A percentile compares a stretch with the other conserved stretches of the same genome.
These are phyloP conservation scores for Pugionium cornutum DNA, from an alignment of 345 rosid genomes.

Conservation along the genomic window DNA sequence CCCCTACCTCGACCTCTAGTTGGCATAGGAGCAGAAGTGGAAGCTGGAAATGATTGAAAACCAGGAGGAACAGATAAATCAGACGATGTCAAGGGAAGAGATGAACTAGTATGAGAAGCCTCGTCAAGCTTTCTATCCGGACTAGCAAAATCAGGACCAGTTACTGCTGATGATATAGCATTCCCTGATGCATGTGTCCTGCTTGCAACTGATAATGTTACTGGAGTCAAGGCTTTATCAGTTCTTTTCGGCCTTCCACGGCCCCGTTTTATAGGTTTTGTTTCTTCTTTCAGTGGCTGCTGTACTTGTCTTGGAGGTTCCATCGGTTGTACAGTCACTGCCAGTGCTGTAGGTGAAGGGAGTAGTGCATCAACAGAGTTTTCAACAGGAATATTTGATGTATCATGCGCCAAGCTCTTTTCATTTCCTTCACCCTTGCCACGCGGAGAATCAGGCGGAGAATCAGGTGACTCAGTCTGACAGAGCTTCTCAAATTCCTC, in stretches of 20 bases:
- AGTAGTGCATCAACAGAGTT: constrained; percentile 4
- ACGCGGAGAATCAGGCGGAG: constrained; percentile 71
- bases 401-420: constrained; percentile 48
- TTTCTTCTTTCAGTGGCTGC: constrained; percentile 54
- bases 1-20: constrained; percentile 45
- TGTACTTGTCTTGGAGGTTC: constrained; percentile 21
- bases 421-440: constrained; percentile 53
- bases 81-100: constrained; percentile 32
- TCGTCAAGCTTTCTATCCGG: constrained; percentile 31
- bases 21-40: constrained; percentile 32
- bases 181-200: constrained; percentile 44
- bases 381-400: constrained; percentile 27
- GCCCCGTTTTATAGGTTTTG: constrained; percentile 81
- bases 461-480: constrained; percentile 73
- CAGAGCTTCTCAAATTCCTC: constrained; percentile 94
- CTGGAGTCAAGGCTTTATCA: constrained; percentile 49
- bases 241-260: constrained; percentile 93
- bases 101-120: constrained; percentile 35
- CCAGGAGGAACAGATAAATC: constrained; percentile 38
- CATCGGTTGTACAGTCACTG: constrained; percentile 17
- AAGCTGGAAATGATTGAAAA: constrained; percentile 42
- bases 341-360: constrained; percentile 25
- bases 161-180: constrained; percentile 40
- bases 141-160: constrained; percentile 37
- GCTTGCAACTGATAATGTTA: constrained; percentile 29